Conservation (phyloP, 2,329 filamentous ascomycete species). For the Colletotrichum magnum region DNA sequence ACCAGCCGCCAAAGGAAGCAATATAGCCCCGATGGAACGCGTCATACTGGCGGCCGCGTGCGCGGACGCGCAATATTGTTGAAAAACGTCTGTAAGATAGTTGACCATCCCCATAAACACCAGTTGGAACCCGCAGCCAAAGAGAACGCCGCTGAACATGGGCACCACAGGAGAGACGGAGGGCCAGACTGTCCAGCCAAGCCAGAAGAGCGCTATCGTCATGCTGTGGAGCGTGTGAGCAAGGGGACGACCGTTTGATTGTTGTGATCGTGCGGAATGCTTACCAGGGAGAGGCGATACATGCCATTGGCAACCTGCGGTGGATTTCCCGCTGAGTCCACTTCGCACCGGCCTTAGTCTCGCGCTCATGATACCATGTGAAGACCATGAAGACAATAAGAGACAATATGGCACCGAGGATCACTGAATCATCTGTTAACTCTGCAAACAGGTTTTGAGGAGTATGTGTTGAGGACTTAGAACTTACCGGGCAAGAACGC, state of each 20-base stretch:
- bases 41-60: conserved; percentile 52
- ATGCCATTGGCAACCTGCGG: conserved; percentile 59
- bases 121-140: conserved; percentile 53
- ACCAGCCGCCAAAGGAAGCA: conserved; percentile 50
- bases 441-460: too few species aligned
- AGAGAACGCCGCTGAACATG: conserved; percentile 59
- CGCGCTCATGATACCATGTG: conserved; percentile 47
- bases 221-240: conserved; percentile 61
- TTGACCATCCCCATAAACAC: conserved; percentile 54
- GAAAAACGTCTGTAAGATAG: conserved; percentile 52
- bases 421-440: conserved; percentile 39
- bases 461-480: too few species aligned
- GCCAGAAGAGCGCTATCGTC: conserved; percentile 71
- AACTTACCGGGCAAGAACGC: conserved; percentile 63
- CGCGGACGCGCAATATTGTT: conserved; percentile 52
- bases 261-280: conserved; percentile 46
- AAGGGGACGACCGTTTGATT: background rate
- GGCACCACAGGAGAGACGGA: conserved; percentile 51
- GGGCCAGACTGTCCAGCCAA: conserved; percentile 69
- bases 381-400: conserved; percentile 42
- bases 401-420: conserved; percentile 42
- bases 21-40: conserved; percentile 50
- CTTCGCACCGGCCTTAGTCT: conserved; percentile 44
- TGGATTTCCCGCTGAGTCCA: conserved; percentile 51
- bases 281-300: conserved; percentile 73